Conservation (phyloP, 176 grass and related monocot species). For the Canna indica region DNA sequence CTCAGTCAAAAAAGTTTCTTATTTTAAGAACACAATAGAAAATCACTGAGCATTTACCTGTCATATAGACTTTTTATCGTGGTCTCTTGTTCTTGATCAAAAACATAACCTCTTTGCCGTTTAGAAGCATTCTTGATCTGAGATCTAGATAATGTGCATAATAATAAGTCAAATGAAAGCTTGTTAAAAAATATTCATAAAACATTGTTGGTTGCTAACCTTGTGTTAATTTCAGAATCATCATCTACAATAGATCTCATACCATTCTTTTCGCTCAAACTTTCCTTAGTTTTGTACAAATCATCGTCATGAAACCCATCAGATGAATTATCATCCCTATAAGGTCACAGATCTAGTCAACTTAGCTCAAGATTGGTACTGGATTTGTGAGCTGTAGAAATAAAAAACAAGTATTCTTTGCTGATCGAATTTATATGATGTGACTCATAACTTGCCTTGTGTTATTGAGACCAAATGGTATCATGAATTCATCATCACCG, state of each 20-base stretch:
- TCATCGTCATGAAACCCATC: slow-evolving; percentile 34
- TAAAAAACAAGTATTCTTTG: background rate
- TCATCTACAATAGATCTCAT: slow-evolving; percentile 38
- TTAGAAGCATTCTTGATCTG: slow-evolving; percentile 32
- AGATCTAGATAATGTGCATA: slow-evolving; percentile 33
- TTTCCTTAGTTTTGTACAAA: slow-evolving; percentile 27
- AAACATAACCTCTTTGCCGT: slow-evolving; percentile 39
- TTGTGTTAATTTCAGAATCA: slow-evolving; percentile 36
- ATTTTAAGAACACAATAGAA: background rate
- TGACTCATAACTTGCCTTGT: slow-evolving; percentile 33
- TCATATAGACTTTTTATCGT: slow-evolving; percentile 53
- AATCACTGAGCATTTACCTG: slow-evolving; percentile 39
- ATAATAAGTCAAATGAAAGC: slow-evolving; percentile 22
- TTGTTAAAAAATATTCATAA: slow-evolving; percentile 22
- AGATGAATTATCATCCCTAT: slow-evolving; percentile 51
- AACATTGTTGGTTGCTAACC: slow-evolving; percentile 26
- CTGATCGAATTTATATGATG: background rate
- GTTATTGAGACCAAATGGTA: slow-evolving; percentile 48
- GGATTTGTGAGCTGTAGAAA: background rate
- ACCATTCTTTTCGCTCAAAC: slow-evolving; percentile 34
- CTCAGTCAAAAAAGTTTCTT: background rate
- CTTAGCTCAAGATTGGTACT: background rate
- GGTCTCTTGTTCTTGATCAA: slow-evolving; percentile 58
- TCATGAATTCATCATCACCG: slow-evolving; percentile 83
- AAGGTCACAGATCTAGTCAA: background rate